Evolutionary conservation across 2,329 filamentous ascomycete species (phyloP), one percentile per base, ranked within the genome.

Genomic region (Leptographium radiaticola): DNA sequence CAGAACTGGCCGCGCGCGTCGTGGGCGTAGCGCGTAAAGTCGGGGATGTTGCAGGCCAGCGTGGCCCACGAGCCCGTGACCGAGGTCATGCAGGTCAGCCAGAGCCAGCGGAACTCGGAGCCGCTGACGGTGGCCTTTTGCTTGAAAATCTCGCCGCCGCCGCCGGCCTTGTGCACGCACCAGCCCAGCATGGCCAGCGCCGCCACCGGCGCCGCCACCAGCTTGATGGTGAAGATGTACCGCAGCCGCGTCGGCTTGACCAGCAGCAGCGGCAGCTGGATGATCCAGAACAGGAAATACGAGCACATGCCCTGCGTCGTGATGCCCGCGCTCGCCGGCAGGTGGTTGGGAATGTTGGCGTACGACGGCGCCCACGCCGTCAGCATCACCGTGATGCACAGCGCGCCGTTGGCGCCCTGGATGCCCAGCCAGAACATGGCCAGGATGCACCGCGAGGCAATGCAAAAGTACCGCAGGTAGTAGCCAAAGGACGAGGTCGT

Each of bases 111-210:
- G 58, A 80, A 80, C 40, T 70, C 66, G 18, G 70, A 70, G 0
- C 76, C 76, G 18, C 52, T 55, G 8, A 62, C 63, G 2, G 62
- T 62, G 43, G 68, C 63, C 12, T 52, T 55, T 34, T 65, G 63
- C n/a, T 61, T 56, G 46, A 68, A 70, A 38, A 70, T 67, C 30
- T 67, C 65, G 25, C 68, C 68, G 15, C 75, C 70, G n/a, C 75
- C 75, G 20, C 76, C 75, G 4, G 76, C 75, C 51, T 77, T 76
- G 6, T 75, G 72, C 56, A 84, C 73, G 5, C 75, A 75, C 80
- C 81, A 85, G 47, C 80, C 76, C 61, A 85, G 70, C 25, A 81
- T 81, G 2, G 76, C 78, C 55, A 84, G 71, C 62, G 79, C 81
- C 2, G 77, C 74, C n/a, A 77, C 67, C 1, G 80, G 81, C 12